Percentiles rank a stretch among this genome's conserved stretches.
Conservation (phyloP, 2,329 filamentous ascomycete species). For the Tolypocladium ophioglossoides region DNA sequence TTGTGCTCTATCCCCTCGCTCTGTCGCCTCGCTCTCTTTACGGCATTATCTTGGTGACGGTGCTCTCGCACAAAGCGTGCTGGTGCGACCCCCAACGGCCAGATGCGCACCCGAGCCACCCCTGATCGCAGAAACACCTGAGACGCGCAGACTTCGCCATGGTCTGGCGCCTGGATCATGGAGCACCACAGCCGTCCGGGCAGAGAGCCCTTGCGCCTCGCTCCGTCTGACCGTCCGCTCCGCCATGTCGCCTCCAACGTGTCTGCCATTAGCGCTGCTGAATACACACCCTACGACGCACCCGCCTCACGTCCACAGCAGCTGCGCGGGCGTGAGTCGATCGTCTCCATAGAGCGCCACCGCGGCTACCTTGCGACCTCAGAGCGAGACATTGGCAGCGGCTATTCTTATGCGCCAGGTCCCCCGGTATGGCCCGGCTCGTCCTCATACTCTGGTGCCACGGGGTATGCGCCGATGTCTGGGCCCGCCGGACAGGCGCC, state of each 20-base stretch:
- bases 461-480: conserved; percentile 18
- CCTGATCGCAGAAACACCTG: neutral
- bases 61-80: neutral
- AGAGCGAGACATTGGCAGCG: conserved; percentile 6
- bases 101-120: neutral
- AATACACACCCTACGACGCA: conserved; percentile 15
- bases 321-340: conserved; percentile 15
- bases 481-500: neutral
- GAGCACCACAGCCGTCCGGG: conserved; percentile 18
- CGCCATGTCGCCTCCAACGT: conserved; percentile 22
- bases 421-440: conserved; percentile 15
- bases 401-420: conserved; percentile 10
- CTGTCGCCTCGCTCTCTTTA: neutral
- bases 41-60: neutral
- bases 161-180: conserved; percentile 14
- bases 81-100: neutral
- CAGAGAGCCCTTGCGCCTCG: conserved; percentile 15
- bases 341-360: conserved; percentile 7
- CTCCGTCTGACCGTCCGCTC: conserved; percentile 9
- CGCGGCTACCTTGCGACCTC: conserved; percentile 5
- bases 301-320: conserved; percentile 8
- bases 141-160: conserved; percentile 7
- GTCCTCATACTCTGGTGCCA: conserved; percentile 13
- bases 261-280: conserved; percentile 19
- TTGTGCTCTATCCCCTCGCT: neutral